Conservation (phyloP, 2,329 filamentous ascomycete species). For the Lachnellula willkommii region DNA sequence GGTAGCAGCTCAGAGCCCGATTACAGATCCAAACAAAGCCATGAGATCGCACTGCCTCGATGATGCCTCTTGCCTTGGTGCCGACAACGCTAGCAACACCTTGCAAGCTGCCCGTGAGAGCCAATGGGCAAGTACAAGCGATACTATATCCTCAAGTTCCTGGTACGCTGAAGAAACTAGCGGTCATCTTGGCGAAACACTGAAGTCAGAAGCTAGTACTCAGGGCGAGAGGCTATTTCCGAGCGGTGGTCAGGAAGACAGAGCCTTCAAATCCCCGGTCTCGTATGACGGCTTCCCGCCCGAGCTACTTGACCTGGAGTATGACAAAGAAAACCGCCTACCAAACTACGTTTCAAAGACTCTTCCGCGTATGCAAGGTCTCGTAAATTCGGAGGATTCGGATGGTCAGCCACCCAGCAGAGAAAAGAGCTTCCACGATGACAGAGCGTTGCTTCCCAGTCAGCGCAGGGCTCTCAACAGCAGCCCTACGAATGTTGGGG, state of each 20-base stretch:
- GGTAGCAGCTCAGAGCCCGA: no score
- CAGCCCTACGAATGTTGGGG: neutral
- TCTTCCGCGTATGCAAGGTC: conserved; percentile 13
- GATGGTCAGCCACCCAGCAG: conserved; percentile 3
- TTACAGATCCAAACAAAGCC: no score
- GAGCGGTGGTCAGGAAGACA: neutral
- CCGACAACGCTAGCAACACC: neutral
- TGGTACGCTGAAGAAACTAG: neutral
- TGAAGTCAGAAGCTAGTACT: neutral
- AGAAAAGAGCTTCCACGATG: conserved; percentile 24
- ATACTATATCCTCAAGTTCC: conserved; percentile 10
- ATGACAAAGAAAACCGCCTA: conserved; percentile 10
- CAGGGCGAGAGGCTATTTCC: neutral
- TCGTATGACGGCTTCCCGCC: conserved; percentile 20
- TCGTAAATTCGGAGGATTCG: neutral
- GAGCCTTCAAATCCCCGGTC: neutral
- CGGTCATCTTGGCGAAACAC: neutral
- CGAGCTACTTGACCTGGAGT: conserved; percentile 13
- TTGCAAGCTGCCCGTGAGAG: neutral
- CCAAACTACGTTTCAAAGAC: conserved; percentile 15
- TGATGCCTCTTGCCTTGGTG: neutral
- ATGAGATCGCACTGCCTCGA: no score
- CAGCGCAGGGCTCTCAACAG: conserved; percentile 13
- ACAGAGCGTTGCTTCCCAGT: conserved; percentile 25
- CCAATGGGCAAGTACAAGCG: conserved; percentile 2